Base-by-base conservation (phyloP, 176 grass and related monocot species). In the Cenchrus fungigraminus region DNA sequence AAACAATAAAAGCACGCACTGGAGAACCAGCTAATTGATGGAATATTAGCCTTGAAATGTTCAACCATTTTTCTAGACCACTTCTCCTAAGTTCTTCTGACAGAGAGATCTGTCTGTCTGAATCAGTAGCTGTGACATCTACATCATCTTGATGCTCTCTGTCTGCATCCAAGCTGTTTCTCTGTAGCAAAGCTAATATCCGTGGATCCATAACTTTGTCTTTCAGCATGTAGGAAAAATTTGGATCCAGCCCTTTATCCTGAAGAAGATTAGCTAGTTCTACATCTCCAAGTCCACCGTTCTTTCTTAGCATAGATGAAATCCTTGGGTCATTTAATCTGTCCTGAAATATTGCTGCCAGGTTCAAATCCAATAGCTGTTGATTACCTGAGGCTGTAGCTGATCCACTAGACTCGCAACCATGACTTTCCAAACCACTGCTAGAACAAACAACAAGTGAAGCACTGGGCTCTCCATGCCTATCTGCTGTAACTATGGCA, bases 191-290 rank as follows among this genome's bases (percentile, higher is more conserved):
- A 57, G 97, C 82, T 76, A 99, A 87, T 89, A 99, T 94, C 42
- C 91, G 89, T 63, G 97, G 97, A 89, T 99, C 97, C 85, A 99
- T 85, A 69, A 94, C 86, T 77, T 94, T 99, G 66, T 99, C 97
- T 92, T 99, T 96, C 77, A 99, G 78, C 97, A 99, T 99, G 79
- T 94, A 96, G 16, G 97, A 89, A 87, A 99, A 99, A 92, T 99
- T 99, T 84, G 97, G 97, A 90, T 99, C 97, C 42, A 99, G 71
- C 25, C 97, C 93, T 88, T 99, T 99, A 89, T 99, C 97, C 59
- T 93, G 88, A 68, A 99, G 91, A 87, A 99, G 91, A 87, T 92
- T 96, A 86, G 92, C 87, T 69, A 99, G 86, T 79, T 99, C 97
- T 43, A 92, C 82, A 85, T 99, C 97, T 75, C 90, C 86, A 75